A percentile compares a stretch with the other conserved stretches of the same genome.
Evolutionary conservation across 352 stramenopile species (phyloP).

Genomic region (Globisporangium solare): DNA sequence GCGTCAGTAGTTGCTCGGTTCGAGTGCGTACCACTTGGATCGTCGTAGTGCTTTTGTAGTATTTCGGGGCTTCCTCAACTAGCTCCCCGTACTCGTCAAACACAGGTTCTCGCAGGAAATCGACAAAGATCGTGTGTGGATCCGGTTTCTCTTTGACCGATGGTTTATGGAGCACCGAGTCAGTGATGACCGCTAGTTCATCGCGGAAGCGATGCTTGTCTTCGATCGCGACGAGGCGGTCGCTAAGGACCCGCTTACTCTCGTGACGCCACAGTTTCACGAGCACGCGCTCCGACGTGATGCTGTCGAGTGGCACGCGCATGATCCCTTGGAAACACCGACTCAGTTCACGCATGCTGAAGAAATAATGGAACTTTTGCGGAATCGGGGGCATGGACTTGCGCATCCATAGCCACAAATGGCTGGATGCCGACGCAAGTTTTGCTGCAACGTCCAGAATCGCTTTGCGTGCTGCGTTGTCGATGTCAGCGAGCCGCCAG

Average conservation of each 20-base stretch:
- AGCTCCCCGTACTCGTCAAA: slow-evolving; percentile 83
- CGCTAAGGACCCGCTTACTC: slow-evolving; percentile 73
- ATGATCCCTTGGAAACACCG: slow-evolving; percentile 81
- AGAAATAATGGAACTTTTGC: slow-evolving; percentile 82
- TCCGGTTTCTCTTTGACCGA: slow-evolving; percentile 24
- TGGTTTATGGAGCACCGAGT: slow-evolving; percentile 35
- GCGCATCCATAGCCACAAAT: slow-evolving; percentile 67
- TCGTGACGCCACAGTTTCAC: slow-evolving; percentile 84
- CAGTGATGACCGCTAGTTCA: slow-evolving; percentile 41
- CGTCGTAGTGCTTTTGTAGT: slow-evolving; percentile 68
- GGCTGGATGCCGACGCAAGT: slow-evolving; percentile 45
- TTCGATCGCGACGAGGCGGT: slow-evolving; percentile 65
- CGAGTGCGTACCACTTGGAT: slow-evolving; percentile 43
- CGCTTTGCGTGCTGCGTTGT: slow-evolving; percentile 24
- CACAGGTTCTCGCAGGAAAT: slow-evolving; percentile 81
- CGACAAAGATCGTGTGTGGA: slow-evolving; percentile 49
- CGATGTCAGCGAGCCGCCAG: slow-evolving; percentile 37
- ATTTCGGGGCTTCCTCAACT: slow-evolving; percentile 70
- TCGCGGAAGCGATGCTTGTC: slow-evolving; percentile 70
- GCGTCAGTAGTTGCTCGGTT: slow-evolving; percentile 54
- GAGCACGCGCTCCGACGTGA: slow-evolving; percentile 42
- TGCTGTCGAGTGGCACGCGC: slow-evolving; percentile 41
- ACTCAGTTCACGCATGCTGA: slow-evolving; percentile 72
- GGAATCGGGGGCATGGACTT: slow-evolving; percentile 65
- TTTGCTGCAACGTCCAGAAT: slow-evolving; percentile 42